A percentile compares a stretch with the other conserved stretches of the same genome.
Conservation (phyloP, 306 rosid species). For the Cicer chorassanicum region DNA sequence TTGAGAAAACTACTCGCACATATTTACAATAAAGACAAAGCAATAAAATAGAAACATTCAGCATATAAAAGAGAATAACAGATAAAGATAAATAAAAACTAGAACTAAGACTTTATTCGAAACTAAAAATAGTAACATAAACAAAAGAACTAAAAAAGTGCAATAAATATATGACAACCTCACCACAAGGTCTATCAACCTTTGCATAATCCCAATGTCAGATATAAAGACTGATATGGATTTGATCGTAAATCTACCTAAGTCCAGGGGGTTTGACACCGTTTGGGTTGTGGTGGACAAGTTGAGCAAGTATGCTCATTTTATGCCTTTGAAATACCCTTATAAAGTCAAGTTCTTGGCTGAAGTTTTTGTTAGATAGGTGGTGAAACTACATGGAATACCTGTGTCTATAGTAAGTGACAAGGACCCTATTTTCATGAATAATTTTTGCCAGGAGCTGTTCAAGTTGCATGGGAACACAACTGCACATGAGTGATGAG, state of each 20-base stretch:
- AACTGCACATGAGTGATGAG: background rate
- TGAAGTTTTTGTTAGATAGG: background rate
- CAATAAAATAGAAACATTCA: no score
- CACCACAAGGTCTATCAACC: background rate
- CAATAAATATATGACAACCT: background rate
- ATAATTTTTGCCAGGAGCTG: background rate
- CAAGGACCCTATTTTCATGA: background rate
- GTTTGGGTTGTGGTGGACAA: background rate
- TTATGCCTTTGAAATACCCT: background rate
- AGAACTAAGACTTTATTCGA: no score
- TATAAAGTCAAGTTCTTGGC: background rate
- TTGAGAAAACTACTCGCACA: no score
- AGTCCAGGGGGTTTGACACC: background rate
- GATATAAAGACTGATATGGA: background rate
- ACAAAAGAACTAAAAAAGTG: background rate
- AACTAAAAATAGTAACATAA: no score
- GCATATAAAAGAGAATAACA: no score
- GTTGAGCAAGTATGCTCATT: background rate
- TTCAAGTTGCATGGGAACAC: background rate
- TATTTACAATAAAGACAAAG: no score
- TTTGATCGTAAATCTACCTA: background rate
- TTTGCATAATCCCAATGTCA: background rate
- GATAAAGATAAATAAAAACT: no score
- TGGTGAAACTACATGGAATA: background rate
- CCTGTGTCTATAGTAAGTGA: background rate